These are phyloP conservation scores for Thelephora ganbajun DNA, from an alignment of 768 basidiomycete genomes.

Conservation along the genomic window DNA sequence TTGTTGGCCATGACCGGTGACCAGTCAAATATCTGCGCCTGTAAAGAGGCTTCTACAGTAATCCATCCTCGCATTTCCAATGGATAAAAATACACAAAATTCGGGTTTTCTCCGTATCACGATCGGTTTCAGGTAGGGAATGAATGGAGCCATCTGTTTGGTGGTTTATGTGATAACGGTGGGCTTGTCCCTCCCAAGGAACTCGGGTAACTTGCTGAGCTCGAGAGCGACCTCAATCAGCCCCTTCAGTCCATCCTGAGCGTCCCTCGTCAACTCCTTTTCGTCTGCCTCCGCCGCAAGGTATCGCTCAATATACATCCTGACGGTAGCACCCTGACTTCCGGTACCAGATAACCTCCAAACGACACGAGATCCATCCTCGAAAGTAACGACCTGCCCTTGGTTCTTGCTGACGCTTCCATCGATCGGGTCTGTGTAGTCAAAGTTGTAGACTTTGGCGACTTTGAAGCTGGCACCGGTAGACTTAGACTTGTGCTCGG, in stretches of 20 bases:
- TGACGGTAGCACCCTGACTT: constrained; percentile 88
- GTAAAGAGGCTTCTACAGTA: too few relatives aligned
- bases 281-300: constrained; percentile 56
- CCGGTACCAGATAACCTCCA: constrained; percentile 96
- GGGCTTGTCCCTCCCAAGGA: constrained; percentile 78
- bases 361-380: constrained; percentile 86
- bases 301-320: constrained; percentile 93
- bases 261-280: constrained; percentile 55
- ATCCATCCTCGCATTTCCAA: too few relatives aligned
- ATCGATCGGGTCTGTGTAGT: constrained; percentile 99
- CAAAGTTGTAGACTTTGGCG: constrained; percentile 69
- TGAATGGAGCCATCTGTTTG: too few relatives aligned
- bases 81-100: too few relatives aligned
- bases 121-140: too few relatives aligned
- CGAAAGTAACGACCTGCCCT: constrained; percentile 85
- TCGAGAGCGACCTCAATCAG: constrained; percentile 90
- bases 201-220: constrained; percentile 74
- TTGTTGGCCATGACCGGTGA: too few relatives aligned
- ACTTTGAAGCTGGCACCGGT: constrained; percentile 66
- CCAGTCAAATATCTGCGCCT: too few relatives aligned
- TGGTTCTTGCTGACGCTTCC: constrained; percentile 87
- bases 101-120: too few relatives aligned
- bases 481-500: constrained; percentile 50
- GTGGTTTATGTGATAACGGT: constrained; percentile 71
- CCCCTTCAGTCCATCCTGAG: constrained; percentile 85